Conservation (phyloP, 2,329 filamentous ascomycete species). For the Verticillium longisporum region DNA sequence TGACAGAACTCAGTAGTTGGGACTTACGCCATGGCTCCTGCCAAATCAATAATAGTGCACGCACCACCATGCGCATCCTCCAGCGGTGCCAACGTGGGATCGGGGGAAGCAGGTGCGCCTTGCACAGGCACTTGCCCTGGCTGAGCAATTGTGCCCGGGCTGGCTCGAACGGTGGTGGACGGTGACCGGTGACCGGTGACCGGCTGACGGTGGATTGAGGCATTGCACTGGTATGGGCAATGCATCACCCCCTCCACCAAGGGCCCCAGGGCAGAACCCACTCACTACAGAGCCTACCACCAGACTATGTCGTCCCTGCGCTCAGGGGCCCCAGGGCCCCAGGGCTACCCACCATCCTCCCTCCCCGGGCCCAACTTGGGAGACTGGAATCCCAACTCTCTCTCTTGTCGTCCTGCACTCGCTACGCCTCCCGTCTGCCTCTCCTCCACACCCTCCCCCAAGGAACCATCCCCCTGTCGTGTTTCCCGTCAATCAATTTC, state of each 20-base stretch:
- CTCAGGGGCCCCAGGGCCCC: not conserved
- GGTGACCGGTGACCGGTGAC: not conserved
- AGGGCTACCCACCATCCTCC: not conserved
- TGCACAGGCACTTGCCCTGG: not conserved
- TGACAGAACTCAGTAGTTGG: not conserved
- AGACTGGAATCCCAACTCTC: not conserved
- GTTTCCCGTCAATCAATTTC: constrained; percentile 15
- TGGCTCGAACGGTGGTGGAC: not conserved
- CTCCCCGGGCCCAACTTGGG: not conserved
- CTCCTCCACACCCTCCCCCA: not conserved
- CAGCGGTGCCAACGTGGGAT: not conserved
- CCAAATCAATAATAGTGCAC: not conserved
- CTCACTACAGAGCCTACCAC: too few species aligned
- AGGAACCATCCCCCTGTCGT: constrained; percentile 1
- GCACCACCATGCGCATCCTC: not conserved
- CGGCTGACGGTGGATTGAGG: not conserved
- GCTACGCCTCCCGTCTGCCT: not conserved
- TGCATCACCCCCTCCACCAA: not conserved
- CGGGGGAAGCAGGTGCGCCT: not conserved
- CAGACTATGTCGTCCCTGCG: not conserved
- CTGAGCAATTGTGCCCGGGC: not conserved
- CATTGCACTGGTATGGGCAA: not conserved
- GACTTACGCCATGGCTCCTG: not conserved
- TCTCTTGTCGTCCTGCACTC: not conserved
- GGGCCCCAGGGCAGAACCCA: not conserved